Conservation (phyloP, 179 eudicot genomes). For the Pouteria campechiana region DNA sequence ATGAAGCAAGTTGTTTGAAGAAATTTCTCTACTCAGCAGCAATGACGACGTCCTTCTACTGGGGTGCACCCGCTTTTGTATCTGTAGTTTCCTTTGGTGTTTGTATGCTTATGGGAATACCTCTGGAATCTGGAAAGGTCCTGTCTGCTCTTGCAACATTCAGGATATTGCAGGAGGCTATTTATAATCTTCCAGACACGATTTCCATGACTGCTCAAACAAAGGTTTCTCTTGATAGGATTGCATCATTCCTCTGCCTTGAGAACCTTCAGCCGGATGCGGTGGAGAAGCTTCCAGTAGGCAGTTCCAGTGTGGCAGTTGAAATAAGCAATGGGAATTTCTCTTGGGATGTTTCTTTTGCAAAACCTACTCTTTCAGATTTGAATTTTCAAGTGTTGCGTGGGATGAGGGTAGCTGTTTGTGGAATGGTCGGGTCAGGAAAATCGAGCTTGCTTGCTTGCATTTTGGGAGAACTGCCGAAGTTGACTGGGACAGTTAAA, state of each 20-base stretch:
- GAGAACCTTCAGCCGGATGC: slow-evolving; percentile 43
- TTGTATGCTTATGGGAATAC: slow-evolving; percentile 58
- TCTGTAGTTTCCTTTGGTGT: slow-evolving; percentile 56
- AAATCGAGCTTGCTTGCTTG: slow-evolving; percentile 79
- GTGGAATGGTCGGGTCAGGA: slow-evolving; percentile 85
- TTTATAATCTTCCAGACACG: slow-evolving; percentile 57
- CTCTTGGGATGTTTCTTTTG: slow-evolving; percentile 49
- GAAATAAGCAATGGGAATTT: slow-evolving; percentile 53
- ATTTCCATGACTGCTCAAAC: slow-evolving; percentile 61
- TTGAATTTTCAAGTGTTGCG: slow-evolving; percentile 36
- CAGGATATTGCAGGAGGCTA: slow-evolving; percentile 61
- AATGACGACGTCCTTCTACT: slow-evolving; percentile 36
- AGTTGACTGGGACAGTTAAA: slow-evolving; percentile 40
- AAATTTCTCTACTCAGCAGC: slow-evolving; percentile 41
- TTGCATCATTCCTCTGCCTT: slow-evolving; percentile 55
- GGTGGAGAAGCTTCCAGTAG: slow-evolving; percentile 38
- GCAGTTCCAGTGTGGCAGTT: slow-evolving; percentile 32
- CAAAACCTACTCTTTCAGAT: slow-evolving; percentile 42
- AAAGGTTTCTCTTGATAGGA: slow-evolving; percentile 74
- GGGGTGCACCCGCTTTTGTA: slow-evolving; percentile 76
- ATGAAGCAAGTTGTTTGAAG: slow-evolving; percentile 59
- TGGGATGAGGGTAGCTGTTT: slow-evolving; percentile 70
- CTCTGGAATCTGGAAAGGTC: slow-evolving; percentile 76
- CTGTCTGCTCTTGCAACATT: slow-evolving; percentile 79
- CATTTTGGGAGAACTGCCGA: slow-evolving; percentile 72